Conservation (phyloP, 2,329 filamentous ascomycete genomes). For the Celoporthe dispersa region DNA sequence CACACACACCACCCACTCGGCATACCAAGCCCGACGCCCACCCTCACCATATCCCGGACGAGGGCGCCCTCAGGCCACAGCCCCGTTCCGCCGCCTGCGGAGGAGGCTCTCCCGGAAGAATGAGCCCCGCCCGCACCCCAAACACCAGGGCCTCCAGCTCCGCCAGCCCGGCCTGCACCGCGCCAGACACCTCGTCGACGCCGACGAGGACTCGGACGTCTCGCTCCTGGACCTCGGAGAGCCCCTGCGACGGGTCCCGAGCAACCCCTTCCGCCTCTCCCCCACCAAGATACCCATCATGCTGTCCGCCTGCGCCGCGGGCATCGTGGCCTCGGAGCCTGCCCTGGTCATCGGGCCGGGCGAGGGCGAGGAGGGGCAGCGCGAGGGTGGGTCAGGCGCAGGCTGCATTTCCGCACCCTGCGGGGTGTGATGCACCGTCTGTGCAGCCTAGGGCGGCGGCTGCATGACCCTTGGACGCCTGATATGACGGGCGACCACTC, state of each 20-base stretch:
- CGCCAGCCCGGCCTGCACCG: not conserved
- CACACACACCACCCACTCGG: not conserved
- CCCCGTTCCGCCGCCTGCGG: no score
- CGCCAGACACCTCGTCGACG: not conserved
- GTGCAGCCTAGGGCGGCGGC: not conserved
- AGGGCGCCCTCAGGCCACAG: not conserved
- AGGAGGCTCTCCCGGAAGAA: not conserved
- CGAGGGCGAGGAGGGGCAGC: not conserved
- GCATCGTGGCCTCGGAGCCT: not conserved
- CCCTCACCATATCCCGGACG: not conserved
- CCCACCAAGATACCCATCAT: not conserved
- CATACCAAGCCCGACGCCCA: not conserved
- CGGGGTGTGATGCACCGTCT: not conserved
- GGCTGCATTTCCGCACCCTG: not conserved
- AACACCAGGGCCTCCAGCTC: not conserved
- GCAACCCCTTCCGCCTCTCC: not conserved
- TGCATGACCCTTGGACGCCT: not conserved
- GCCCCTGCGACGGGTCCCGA: not conserved
- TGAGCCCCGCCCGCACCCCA: not conserved
- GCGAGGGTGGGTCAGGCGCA: not conserved
- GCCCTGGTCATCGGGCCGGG: not conserved
- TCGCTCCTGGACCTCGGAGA: constrained; percentile 10
- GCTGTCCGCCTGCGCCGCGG: not conserved
- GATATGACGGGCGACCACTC: not conserved
- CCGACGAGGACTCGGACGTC: not conserved